Conservation (phyloP, 2,329 filamentous ascomycete species). For the Xylariaceae sp. region DNA sequence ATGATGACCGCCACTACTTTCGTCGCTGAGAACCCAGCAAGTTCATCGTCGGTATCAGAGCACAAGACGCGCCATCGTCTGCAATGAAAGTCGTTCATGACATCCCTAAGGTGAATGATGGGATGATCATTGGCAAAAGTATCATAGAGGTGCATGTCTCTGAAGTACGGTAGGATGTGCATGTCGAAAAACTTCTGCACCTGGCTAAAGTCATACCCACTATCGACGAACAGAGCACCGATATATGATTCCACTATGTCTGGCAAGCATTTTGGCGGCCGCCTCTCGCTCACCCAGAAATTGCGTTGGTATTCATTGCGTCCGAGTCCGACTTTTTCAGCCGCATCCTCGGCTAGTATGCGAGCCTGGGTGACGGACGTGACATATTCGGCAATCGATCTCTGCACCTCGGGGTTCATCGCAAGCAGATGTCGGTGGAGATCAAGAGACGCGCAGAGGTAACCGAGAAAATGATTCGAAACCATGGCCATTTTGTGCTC, state of each 20-base stretch:
- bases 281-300: slow-evolving; percentile 63
- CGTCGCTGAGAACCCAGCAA: slow-evolving; percentile 37
- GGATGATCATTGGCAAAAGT: slow-evolving; percentile 83
- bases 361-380: slow-evolving; percentile 51
- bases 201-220: slow-evolving; percentile 68
- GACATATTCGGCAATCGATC: slow-evolving; percentile 52
- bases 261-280: slow-evolving; percentile 71
- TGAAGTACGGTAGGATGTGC: slow-evolving; percentile 74
- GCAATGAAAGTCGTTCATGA: slow-evolving; percentile 66
- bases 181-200: slow-evolving; percentile 74
- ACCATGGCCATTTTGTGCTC: slow-evolving; percentile 99
- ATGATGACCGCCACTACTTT: slow-evolving; percentile 69
- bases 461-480: slow-evolving; percentile 88
- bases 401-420: slow-evolving; percentile 42
- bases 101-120: slow-evolving; percentile 65
- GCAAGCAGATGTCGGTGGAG: slow-evolving; percentile 70
- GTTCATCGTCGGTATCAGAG: slow-evolving; percentile 43
- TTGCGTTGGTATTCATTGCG: slow-evolving; percentile 47
- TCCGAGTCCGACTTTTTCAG: slow-evolving; percentile 34
- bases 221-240: slow-evolving; percentile 89
- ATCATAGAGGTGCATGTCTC: slow-evolving; percentile 84
- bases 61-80: slow-evolving; percentile 49
- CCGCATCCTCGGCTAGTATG: slow-evolving; percentile 35
- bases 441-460: slow-evolving; percentile 70
- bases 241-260: slow-evolving; percentile 88